Conservation (phyloP, 495 filamentous ascomycete genomes). For the Tuber microsphaerosporum region DNA sequence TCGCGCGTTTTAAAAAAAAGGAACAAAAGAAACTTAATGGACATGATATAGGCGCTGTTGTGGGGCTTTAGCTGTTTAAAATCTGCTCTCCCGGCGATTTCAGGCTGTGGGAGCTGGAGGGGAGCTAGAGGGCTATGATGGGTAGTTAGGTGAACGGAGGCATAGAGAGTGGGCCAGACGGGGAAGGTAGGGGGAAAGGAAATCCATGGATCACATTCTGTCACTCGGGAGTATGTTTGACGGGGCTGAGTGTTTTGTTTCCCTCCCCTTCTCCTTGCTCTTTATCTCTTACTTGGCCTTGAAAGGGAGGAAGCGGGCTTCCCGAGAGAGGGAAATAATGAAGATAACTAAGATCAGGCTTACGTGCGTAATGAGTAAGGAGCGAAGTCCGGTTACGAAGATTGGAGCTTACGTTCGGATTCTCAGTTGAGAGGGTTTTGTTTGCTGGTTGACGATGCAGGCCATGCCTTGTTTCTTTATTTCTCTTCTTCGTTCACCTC, state of each 20-base stretch:
- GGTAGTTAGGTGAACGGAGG: background rate
- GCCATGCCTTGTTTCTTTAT: background rate
- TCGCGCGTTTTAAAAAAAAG: background rate
- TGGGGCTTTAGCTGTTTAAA: background rate
- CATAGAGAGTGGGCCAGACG: too few species aligned
- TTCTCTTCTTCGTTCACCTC: background rate
- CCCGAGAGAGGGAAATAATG: background rate
- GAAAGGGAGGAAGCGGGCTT: background rate
- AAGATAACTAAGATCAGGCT: background rate
- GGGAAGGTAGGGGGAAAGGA: background rate
- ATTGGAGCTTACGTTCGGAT: background rate
- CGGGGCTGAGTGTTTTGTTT: background rate
- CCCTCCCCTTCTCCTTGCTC: background rate
- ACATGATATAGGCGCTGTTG: background rate
- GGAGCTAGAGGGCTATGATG: background rate
- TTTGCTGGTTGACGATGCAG: background rate
- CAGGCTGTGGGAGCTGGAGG: background rate
- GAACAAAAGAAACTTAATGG: background rate
- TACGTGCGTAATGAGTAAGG: background rate
- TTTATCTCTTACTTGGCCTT: background rate
- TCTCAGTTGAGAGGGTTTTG: background rate
- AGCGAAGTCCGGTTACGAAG: background rate
- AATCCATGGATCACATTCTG: background rate
- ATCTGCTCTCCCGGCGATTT: background rate
- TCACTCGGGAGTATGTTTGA: background rate